Evolutionary conservation across 306 rosid species (phyloP), one percentile per base, ranked within the genome.

Genomic region (Rosa chinensis): DNA sequence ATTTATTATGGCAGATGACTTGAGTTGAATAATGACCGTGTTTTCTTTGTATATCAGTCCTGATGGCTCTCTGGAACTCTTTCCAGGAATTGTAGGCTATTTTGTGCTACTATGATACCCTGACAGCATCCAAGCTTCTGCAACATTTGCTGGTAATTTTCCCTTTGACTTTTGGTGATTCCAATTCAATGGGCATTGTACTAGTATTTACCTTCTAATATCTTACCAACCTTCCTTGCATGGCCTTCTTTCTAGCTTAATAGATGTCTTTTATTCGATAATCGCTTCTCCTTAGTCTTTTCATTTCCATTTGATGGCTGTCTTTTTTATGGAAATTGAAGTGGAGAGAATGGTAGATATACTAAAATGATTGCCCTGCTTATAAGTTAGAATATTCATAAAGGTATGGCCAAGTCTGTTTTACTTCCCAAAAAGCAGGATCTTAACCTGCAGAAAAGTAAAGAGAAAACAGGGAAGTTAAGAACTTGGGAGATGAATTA

Each of bases 141-240:
- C 92, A 87, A 23, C 86, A 87, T 17, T 68, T 89, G 79, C 82
- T 89, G 84, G 88, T 89, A 39, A 84, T 89, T 77, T 89, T 86
- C 18, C 91, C 92, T 63, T 17, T 89, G 39, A 64, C 77, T 90
- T 48, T 74, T 90, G 56, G 80, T 90, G 69, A 80, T 89, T 73
- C 77, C 84, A 8, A 87, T 89, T 70, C 95, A 89, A 63, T 89
- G 78, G 89, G 88, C 45, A 79, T 87, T 76, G 43, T 90, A 1
- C 87, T 87, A 3, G 21, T 87, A 0, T 89, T 40, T 82, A 81
- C 76, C 72, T 90, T 66, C 92, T 89, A 69, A 88, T 90, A 56
- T 77, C 91, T 68, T 85, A 80, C 78, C 89, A 87, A 53, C 89
- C 89, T 13, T 88, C 92, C 18, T 68, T 88, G 21, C 85, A 74